These are phyloP conservation scores for Cystobasidium tubakii DNA, from an alignment of 768 basidiomycete genomes.

Conservation along the genomic window DNA sequence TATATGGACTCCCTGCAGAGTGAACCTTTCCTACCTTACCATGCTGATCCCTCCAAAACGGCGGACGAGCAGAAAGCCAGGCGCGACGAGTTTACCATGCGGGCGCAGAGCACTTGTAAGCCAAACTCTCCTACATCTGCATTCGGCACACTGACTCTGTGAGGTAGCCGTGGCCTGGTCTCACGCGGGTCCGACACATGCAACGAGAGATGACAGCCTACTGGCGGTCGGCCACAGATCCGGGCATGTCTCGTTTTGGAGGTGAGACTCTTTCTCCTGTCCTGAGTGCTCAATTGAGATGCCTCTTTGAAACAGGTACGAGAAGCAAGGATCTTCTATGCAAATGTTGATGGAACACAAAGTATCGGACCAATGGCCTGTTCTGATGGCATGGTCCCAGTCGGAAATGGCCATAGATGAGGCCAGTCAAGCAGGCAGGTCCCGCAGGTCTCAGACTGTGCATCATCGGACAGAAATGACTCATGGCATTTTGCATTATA, in stretches of 20 bases:
- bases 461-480: neutral
- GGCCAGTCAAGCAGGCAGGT: neutral
- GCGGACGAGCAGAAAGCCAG: neutral
- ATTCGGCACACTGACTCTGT: neutral
- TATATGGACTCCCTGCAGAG: neutral
- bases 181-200: neutral
- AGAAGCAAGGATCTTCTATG: neutral
- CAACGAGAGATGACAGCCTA: constrained; percentile 16
- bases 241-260: constrained; percentile 22
- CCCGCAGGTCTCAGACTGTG: neutral
- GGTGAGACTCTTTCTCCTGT: neutral
- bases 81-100: neutral
- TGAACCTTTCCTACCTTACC: neutral
- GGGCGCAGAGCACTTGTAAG: constrained; percentile 25
- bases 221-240: constrained; percentile 12
- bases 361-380: neutral
- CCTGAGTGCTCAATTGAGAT: neutral
- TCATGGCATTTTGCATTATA: neutral
- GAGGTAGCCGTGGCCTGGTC: constrained; percentile 23
- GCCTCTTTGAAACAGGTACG: neutral
- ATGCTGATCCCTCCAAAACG: neutral
- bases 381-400: constrained; percentile 16
- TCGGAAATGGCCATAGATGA: neutral
- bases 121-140: neutral
- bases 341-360: neutral